These are phyloP conservation scores for Hygrophoropsis aurantiaca DNA, from an alignment of 768 basidiomycete species.

Conservation along the genomic window DNA sequence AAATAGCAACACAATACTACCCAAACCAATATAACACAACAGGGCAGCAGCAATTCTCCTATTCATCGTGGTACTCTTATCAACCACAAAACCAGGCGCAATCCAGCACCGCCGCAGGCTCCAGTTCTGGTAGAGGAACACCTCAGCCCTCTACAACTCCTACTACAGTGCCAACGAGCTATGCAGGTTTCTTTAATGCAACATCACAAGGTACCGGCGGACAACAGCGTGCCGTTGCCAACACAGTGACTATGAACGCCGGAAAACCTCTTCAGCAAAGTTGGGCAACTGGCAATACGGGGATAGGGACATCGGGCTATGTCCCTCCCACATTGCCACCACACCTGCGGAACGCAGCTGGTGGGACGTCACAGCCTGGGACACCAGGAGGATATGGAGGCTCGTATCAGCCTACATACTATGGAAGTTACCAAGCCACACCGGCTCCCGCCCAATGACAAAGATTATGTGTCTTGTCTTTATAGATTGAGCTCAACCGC, in stretches of 20 bases:
- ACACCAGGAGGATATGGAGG: conserved; percentile 15
- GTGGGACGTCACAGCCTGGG: conserved; percentile 19
- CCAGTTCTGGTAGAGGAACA: conserved; percentile 40
- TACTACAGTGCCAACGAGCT: conserved; percentile 33
- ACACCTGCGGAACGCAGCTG: conserved; percentile 32
- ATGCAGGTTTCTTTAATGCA: conserved; percentile 41
- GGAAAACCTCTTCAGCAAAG: conserved; percentile 32
- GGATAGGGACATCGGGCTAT: conserved; percentile 18
- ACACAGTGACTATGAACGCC: conserved; percentile 37
- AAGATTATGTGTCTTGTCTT: neutral
- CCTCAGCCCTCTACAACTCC: conserved; percentile 39
- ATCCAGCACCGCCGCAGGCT: conserved; percentile 19
- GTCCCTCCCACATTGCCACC: conserved; percentile 40
- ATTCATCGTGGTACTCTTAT: conserved; percentile 44
- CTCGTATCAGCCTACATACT: conserved; percentile 30
- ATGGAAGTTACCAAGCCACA: conserved; percentile 31
- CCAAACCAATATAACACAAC: conserved; percentile 33
- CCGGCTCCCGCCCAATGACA: conserved; percentile 27
- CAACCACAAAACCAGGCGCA: conserved; percentile 30
- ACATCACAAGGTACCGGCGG: conserved; percentile 26
- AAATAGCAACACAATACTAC: conserved; percentile 34
- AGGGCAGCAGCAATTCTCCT: conserved; percentile 41
- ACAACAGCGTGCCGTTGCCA: conserved; percentile 52
- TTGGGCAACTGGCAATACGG: conserved; percentile 19
- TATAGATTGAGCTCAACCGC: too few species aligned